Evolutionary conservation across 177 flowering plant species (phyloP).

Genomic region (Vitis hybrid): DNA sequence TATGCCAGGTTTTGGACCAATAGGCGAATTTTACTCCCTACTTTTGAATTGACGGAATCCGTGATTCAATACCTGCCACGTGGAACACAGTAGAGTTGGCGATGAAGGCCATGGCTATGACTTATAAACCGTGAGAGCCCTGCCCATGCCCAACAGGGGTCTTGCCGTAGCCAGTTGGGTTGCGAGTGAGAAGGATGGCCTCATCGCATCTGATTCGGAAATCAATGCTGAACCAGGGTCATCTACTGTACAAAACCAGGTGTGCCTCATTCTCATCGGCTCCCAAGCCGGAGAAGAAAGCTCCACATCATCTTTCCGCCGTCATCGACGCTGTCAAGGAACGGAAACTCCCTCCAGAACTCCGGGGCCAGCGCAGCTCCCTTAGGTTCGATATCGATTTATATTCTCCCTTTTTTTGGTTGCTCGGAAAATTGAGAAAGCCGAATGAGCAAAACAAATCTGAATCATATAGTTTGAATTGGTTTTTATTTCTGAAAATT

Average conservation of each 20-base stretch:
- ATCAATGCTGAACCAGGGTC: conserved; percentile 9
- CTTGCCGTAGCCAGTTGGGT: too few relatives aligned
- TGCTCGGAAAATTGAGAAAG: neutral
- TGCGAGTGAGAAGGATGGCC: conserved; percentile 6
- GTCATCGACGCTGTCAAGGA: conserved; percentile 76
- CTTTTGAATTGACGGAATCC: too few relatives aligned
- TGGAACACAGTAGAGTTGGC: too few relatives aligned
- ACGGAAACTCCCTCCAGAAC: conserved; percentile 89
- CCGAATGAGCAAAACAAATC: neutral
- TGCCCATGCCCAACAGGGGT: too few relatives aligned
- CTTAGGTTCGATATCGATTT: conserved; percentile 42
- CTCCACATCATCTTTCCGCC: conserved; percentile 60
- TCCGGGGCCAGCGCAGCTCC: conserved; percentile 73
- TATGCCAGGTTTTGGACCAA: too few relatives aligned
- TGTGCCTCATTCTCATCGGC: conserved; percentile 23
- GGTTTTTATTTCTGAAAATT: too few relatives aligned
- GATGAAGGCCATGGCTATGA: too few relatives aligned
- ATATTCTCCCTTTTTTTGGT: neutral
- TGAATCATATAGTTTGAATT: neutral
- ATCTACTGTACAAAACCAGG: conserved; percentile 13
- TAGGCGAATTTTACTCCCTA: too few relatives aligned
- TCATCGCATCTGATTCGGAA: conserved; percentile 10
- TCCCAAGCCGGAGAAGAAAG: conserved; percentile 43
- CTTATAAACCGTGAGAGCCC: too few relatives aligned
- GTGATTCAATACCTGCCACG: too few relatives aligned